Evolutionary conservation across 2,329 filamentous ascomycete genomes (phyloP).

Genomic region (Shiraia bambusicola): DNA sequence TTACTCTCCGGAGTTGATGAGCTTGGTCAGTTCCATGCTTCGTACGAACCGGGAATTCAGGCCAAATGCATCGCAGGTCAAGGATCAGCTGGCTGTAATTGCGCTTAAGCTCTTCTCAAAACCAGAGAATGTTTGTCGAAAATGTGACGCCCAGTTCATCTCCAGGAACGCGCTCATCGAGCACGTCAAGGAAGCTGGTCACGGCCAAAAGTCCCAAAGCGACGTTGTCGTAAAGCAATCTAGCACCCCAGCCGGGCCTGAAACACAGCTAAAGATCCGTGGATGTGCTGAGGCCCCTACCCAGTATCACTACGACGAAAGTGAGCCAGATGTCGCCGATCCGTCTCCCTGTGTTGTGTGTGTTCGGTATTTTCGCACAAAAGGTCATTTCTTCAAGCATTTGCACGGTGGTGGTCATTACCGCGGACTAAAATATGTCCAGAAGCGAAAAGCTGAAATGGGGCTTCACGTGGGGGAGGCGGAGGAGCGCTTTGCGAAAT

Average conservation of each 20-base stretch:
- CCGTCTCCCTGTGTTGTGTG: conserved; percentile 12
- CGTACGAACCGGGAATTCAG: conserved; percentile 1
- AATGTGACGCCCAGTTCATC: conserved; percentile 2
- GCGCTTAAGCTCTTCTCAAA: conserved; percentile 1
- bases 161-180: conserved; percentile 3
- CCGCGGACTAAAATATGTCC: conserved; percentile 6
- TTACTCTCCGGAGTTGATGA: conserved; percentile 10
- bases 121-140: background rate
- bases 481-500: conserved; percentile 2
- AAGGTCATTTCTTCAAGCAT: conserved; percentile 9
- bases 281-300: conserved; percentile 2
- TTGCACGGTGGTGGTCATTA: conserved; percentile 6
- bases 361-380: conserved; percentile 4
- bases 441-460: conserved; percentile 8
- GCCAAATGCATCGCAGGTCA: conserved; percentile 9
- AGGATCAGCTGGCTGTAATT: conserved; percentile 1
- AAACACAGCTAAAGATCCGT: conserved; percentile 1
- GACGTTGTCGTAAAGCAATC: background rate
- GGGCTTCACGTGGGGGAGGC: background rate
- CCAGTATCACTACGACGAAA: conserved; percentile 3
- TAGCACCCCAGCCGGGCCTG: background rate
- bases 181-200: conserved; percentile 6
- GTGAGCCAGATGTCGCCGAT: background rate
- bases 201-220: background rate
- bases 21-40: conserved; percentile 10